These are phyloP conservation scores for Leptodermis oblonga DNA, from an alignment of 257 asterid species.

Conservation along the genomic window DNA sequence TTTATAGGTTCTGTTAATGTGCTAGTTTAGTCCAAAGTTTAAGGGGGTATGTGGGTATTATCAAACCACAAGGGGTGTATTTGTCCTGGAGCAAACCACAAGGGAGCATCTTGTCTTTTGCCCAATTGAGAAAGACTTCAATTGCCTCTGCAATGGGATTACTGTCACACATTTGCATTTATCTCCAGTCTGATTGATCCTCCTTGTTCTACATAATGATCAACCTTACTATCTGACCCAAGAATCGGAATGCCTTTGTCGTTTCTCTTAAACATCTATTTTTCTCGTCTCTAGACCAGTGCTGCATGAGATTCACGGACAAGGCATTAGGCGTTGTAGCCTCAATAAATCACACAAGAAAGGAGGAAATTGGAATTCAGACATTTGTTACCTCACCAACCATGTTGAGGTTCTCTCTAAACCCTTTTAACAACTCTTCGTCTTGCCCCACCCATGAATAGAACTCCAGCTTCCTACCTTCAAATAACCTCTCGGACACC, in stretches of 20 bases:
- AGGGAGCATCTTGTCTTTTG: too few relatives aligned
- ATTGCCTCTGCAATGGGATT: neutral
- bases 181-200: neutral
- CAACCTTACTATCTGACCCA: slow-evolving; percentile 82
- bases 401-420: slow-evolving; percentile 76
- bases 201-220: slow-evolving; percentile 46
- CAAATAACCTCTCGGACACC: slow-evolving; percentile 59
- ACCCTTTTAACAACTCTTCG: slow-evolving; percentile 56
- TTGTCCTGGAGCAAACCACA: too few relatives aligned
- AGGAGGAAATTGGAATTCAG: neutral
- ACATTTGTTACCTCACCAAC: slow-evolving; percentile 64
- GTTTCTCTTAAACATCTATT: slow-evolving; percentile 77
- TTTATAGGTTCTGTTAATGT: too few relatives aligned
- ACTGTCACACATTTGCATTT: neutral
- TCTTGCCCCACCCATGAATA: slow-evolving; percentile 74
- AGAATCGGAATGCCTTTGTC: slow-evolving; percentile 72
- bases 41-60: too few relatives aligned
- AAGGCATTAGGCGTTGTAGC: slow-evolving; percentile 7
- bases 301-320: slow-evolving; percentile 42
- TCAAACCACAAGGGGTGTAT: too few relatives aligned
- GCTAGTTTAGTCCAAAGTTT: too few relatives aligned
- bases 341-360: neutral
- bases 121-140: neutral
- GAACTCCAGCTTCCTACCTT: slow-evolving; percentile 64
- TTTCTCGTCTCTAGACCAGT: slow-evolving; percentile 83